Conservation (phyloP, 23 red algal genomes). For the Gracilaria domingensis region DNA sequence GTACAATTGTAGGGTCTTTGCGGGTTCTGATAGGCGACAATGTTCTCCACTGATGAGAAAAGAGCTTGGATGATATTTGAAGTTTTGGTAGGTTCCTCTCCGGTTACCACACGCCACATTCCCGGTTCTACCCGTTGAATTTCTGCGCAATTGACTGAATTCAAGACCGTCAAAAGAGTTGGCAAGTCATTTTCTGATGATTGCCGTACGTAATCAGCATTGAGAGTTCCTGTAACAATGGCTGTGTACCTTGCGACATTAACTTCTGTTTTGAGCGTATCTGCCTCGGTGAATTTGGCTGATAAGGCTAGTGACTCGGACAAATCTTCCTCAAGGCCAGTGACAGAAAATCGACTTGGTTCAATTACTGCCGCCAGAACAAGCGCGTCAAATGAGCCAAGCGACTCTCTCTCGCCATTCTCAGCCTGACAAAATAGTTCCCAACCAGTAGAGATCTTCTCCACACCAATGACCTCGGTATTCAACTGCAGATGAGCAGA, state of each 20-base stretch:
- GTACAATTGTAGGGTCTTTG: slow-evolving; percentile 18
- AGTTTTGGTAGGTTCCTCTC: slow-evolving; percentile 4
- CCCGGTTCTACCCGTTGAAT: slow-evolving; percentile 3
- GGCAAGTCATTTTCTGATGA: slow-evolving; percentile 8
- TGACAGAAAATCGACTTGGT: slow-evolving; percentile 20
- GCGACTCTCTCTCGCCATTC: neutral
- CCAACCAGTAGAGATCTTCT: neutral
- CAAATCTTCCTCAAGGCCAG: slow-evolving; percentile 11
- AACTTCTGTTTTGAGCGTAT: neutral
- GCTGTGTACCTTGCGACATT: slow-evolving; percentile 38
- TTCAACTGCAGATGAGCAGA: slow-evolving; percentile 4
- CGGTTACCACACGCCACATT: slow-evolving; percentile 33
- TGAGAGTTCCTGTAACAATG: slow-evolving; percentile 35
- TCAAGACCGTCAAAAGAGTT: slow-evolving; percentile 13
- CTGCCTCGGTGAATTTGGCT: neutral
- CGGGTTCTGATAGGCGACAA: slow-evolving; percentile 16
- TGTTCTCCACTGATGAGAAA: slow-evolving; percentile 15
- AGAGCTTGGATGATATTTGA: slow-evolving; percentile 16
- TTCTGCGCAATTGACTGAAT: slow-evolving; percentile 63
- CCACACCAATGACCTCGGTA: slow-evolving; percentile 13
- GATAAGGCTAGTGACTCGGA: slow-evolving; percentile 14
- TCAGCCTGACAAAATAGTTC: neutral
- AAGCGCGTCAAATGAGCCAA: slow-evolving; percentile 54
- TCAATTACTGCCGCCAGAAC: slow-evolving; percentile 58
- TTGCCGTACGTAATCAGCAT: slow-evolving; percentile 29